Evolutionary conservation across 2,329 filamentous ascomycete species (phyloP), one percentile per base, ranked within the genome.

Genomic region (Ophiostoma fasciatum): DNA sequence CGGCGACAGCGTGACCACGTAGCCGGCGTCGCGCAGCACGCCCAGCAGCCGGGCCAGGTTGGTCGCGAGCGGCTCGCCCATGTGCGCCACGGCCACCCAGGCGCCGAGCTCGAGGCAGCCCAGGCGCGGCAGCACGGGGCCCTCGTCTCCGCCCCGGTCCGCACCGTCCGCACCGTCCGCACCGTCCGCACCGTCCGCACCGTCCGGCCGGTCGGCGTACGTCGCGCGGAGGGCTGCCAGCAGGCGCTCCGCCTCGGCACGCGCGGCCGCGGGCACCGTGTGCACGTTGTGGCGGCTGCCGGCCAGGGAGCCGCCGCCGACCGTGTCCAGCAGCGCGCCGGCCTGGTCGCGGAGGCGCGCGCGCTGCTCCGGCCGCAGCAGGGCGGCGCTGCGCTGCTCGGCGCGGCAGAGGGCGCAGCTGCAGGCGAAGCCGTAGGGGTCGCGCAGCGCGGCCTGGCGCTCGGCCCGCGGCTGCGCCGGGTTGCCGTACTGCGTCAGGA

Each of bases 381-480:
- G 23, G 23, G 23, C 11, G 14, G 18, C 15, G n/a, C 10, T 17
- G 26, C 12, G 26, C 15, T 5, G n/a, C n/a, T 29, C 13, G 22
- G 27, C 15, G 40, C 42, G 2, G 37, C 62, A 64, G 13, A 63
- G 46, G 15, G 36, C 35, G 41, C 61, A 64, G 5, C 36, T 35
- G 42, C 61, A 64, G 18, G 51, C 46, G 35, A 64, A 63, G 0
- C 55, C 58, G 58, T 59, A 63, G 5, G 43, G 47, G 1, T 43
- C 37, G 7, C 42, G 43, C 39, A 53, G 54, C 43, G 51, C 45
- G 18, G 39, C 37, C 33, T 44, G 39, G 4, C 56, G 50, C 8
- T 35, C 42, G 8, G 49, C 50, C 2, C 43, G 28, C 19, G 49
- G 39, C 17, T 53, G 46, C 42, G 51, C 51, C 17, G 57, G 50